Conservation (phyloP, 176 grass and related monocot genomes). For the Triticum dicoccoides region DNA sequence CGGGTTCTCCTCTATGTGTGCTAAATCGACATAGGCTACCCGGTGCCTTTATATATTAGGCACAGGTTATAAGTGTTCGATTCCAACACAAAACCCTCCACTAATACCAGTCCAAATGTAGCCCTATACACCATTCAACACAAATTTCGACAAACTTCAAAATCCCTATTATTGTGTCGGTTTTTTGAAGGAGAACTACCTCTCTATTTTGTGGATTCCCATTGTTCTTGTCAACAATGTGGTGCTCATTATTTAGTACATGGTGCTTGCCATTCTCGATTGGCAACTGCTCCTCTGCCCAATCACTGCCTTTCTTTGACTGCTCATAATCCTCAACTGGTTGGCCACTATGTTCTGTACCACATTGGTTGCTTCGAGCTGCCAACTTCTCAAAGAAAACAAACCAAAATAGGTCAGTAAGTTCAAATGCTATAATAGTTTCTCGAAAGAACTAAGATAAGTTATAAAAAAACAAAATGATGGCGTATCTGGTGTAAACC, state of each 20-base stretch:
- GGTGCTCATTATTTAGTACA: constrained; percentile 18
- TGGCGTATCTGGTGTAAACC: constrained; percentile 9
- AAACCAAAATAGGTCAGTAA: constrained; percentile 16
- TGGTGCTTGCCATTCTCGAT: constrained; percentile 1
- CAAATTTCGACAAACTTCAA: no score
- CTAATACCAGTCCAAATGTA: no score
- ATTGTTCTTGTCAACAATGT: constrained; percentile 10
- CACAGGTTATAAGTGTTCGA: no score
- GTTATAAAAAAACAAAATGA: constrained; percentile 6
- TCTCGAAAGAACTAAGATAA: background rate
- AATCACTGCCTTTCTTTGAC: background rate
- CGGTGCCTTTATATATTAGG: no score
- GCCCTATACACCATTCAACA: no score
- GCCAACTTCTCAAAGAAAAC: constrained; percentile 26
- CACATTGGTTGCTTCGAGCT: constrained; percentile 30
- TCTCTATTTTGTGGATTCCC: constrained; percentile 18
- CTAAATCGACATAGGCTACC: no score
- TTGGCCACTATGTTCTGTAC: constrained; percentile 15
- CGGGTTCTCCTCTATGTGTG: no score
- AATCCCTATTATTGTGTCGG: background rate
- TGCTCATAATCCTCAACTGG: constrained; percentile 7
- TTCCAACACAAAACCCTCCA: no score
- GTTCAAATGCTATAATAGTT: constrained; percentile 2
- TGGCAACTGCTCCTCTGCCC: constrained; percentile 18
- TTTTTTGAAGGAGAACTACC: constrained; percentile 26